phyloP scores from a whole-genome alignment of 2,329 filamentous ascomycete genomes.

The Trichoderma guizhouense region DNA sequence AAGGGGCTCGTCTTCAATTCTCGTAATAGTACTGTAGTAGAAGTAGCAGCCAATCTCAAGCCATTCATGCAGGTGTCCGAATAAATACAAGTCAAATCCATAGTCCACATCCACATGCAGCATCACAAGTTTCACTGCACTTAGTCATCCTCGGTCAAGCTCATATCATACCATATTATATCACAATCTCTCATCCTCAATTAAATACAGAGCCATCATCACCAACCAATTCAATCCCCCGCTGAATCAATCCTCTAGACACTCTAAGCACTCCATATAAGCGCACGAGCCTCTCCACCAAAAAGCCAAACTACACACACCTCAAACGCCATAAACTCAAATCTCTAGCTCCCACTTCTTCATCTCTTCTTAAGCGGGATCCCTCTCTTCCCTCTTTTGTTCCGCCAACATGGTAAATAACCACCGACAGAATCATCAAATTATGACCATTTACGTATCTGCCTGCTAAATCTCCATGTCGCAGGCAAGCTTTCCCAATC shows the following conservation, averaged over 20 bases:
- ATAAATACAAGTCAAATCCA: not conserved
- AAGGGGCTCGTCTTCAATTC: not conserved
- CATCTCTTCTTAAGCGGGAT: not conserved
- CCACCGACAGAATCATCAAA: not conserved
- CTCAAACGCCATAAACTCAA: slow-evolving; percentile 7
- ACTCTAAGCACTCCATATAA: not conserved
- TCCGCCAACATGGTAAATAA: slow-evolving; percentile 10
- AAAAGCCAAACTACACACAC: not conserved
- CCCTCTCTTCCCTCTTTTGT: slow-evolving; percentile 13
- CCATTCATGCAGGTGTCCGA: not conserved
- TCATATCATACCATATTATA: not conserved
- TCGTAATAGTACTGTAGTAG: not conserved
- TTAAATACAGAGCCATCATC: not conserved
- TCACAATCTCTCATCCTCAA: not conserved
- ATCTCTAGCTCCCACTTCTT: not conserved
- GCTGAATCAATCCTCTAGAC: not conserved
- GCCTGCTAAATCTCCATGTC: not conserved
- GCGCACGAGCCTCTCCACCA: not conserved
- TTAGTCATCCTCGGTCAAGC: not conserved
- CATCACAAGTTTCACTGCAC: not conserved
- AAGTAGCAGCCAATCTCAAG: not conserved
- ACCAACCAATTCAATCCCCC: not conserved
- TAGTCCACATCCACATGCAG: not conserved
- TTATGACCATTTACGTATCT: not conserved
- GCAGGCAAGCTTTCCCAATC: slow-evolving; percentile 80